Evolutionary conservation across 257 asterid genomes (phyloP), one percentile per base, ranked within the genome.

Genomic region (Solanum appendiculatum): DNA sequence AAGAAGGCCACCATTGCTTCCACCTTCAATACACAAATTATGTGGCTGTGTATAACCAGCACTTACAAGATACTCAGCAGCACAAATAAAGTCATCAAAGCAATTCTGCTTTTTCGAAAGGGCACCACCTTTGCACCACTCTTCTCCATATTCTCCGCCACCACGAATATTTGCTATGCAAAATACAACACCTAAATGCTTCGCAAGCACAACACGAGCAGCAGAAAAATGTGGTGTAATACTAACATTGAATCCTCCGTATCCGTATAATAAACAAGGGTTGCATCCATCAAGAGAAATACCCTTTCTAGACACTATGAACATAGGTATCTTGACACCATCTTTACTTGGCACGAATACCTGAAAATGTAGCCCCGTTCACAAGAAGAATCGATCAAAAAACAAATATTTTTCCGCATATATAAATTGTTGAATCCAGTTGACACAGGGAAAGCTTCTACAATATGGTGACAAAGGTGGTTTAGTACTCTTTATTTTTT

Each of bases 141-240:
- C 99, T 88, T 96, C 97, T 86, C 99, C 99, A 86, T 97, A 96
- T 87, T 96, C 99, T 42, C 98, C 99, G 54, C 99, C 99, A 48
- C 99, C 99, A 56, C 99, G 98, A 89, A 97, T 95, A 88, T 97
- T 97, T 34, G 98, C 98, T 63, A 94, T 27, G 92, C 98, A 96
- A 90, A 91, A 90, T 78, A 97, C 92, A 72, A 82, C 92, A 88
- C 92, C 95, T 91, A 97, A 90, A 90, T 97, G 95, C 87, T 91
- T 95, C 81, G 93, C 92, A 14, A 95, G 87, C 89, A 95, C 90
- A 87, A 92, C 91, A 16, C 96, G 98, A 88, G 90, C 84, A 80
- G 91, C 93, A 18, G 94, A 78, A 87, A 96, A 97, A 68, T 85
- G 92, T 33, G 99, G 99, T 44, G 98, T 90, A 44, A 97, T 87